These are phyloP conservation scores for Purshia tridentata DNA, from an alignment of 306 rosid species.

Conservation along the genomic window DNA sequence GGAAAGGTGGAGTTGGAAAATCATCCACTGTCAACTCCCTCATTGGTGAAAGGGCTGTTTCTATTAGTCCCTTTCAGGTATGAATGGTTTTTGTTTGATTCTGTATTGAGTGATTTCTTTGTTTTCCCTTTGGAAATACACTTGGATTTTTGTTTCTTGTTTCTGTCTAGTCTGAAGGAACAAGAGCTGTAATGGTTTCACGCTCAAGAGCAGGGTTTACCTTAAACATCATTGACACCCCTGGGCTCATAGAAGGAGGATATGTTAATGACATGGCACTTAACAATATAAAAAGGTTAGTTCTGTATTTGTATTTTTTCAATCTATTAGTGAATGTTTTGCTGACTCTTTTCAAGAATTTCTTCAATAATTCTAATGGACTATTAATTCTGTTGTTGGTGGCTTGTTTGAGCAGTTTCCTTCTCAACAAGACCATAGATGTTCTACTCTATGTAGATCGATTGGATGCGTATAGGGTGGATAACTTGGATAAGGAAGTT, in stretches of 20 bases:
- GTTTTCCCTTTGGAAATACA: constrained; percentile 9
- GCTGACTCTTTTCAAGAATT: constrained; percentile 2
- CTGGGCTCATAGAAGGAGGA: constrained; percentile 98
- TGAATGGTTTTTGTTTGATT: constrained; percentile 2
- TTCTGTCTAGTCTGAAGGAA: constrained; percentile 68
- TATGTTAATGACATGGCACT: constrained; percentile 77
- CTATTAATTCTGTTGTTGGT: constrained; percentile 1
- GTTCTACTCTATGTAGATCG: constrained; percentile 94
- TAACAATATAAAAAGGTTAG: constrained; percentile 69
- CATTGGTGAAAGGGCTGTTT: constrained; percentile 81
- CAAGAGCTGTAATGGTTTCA: constrained; percentile 83
- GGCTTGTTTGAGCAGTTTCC: constrained; percentile 55
- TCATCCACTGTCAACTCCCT: constrained; percentile 93
- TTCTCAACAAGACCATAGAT: constrained; percentile 90
- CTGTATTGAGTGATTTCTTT: constrained; percentile 6
- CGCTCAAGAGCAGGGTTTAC: constrained; percentile 87
- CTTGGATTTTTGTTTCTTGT: constrained; percentile 9
- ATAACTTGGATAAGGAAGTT: constrained; percentile 80
- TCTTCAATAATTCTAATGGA: neutral
- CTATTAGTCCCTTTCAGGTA: constrained; percentile 95
- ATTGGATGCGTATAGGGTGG: constrained; percentile 90
- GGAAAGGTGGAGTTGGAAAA: constrained; percentile 96
- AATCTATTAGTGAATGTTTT: neutral
- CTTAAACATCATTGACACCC: constrained; percentile 88
- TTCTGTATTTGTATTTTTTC: neutral